Conservation (phyloP, 352 stramenopile genomes). For the Phytophthora uliginosa region DNA sequence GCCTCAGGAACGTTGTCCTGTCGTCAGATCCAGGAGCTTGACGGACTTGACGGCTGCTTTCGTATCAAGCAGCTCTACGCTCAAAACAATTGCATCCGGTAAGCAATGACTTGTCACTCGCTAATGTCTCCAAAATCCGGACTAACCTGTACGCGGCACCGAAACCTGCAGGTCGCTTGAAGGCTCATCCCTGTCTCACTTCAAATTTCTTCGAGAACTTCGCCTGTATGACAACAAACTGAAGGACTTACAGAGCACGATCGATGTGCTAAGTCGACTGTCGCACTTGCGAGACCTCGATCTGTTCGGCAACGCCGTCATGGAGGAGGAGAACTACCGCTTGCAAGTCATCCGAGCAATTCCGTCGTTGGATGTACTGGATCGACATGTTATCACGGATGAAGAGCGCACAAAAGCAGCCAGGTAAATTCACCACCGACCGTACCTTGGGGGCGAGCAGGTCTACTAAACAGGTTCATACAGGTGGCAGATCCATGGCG, state of each 20-base stretch:
- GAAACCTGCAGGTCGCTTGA: slow-evolving; percentile 47
- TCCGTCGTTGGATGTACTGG: slow-evolving; percentile 80
- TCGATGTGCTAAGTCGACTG: slow-evolving; percentile 63
- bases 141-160: not conserved
- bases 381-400: slow-evolving; percentile 84
- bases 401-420: slow-evolving; percentile 65
- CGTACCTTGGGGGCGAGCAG: not conserved
- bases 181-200: slow-evolving; percentile 57
- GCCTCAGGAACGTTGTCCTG: not conserved
- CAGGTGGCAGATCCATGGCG: slow-evolving; percentile 29
- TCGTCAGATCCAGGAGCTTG: slow-evolving; percentile 62
- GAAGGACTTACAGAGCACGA: slow-evolving; percentile 66
- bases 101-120: not conserved
- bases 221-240: slow-evolving; percentile 87
- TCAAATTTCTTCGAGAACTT: slow-evolving; percentile 88
- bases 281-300: slow-evolving; percentile 82
- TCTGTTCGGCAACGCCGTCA: slow-evolving; percentile 85
- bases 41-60: slow-evolving; percentile 84
- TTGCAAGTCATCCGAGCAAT: slow-evolving; percentile 83
- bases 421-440: slow-evolving; percentile 24
- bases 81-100: slow-evolving; percentile 88
- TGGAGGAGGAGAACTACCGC: slow-evolving; percentile 88
- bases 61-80: slow-evolving; percentile 91
- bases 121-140: not conserved
- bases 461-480: not conserved